Percentiles rank a stretch among this genome's conserved stretches.
These are phyloP conservation scores for Colletotrichum spinosum DNA, from an alignment of 2,329 filamentous ascomycete species.

Conservation along the genomic window DNA sequence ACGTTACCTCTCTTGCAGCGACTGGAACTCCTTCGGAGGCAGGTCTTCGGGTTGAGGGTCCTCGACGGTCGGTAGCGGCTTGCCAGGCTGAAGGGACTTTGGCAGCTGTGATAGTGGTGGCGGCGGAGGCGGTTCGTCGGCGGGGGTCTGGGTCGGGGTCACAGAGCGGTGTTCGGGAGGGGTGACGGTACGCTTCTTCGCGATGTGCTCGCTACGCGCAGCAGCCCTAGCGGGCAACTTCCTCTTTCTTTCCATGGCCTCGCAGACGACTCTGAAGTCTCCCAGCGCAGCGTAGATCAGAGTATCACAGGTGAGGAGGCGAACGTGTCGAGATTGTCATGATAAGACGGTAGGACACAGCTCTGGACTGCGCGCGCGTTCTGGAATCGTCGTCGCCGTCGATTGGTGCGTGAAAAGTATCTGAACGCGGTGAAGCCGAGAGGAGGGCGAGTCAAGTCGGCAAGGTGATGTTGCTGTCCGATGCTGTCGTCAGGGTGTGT, in stretches of 20 bases:
- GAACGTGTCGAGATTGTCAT: constrained; percentile 35
- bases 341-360: constrained; percentile 29
- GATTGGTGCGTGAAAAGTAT: not conserved
- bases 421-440: not conserved
- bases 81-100: constrained; percentile 70
- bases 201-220: constrained; percentile 68
- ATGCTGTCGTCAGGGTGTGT: not conserved
- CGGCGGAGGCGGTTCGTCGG: constrained; percentile 50
- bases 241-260: constrained; percentile 72
- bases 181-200: constrained; percentile 70
- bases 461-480: not conserved
- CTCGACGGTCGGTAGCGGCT: constrained; percentile 78
- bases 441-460: not conserved
- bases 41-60: constrained; percentile 74
- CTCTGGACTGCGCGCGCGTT: constrained; percentile 29
- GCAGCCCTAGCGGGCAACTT: constrained; percentile 73
- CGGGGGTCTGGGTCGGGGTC: constrained; percentile 57
- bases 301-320: constrained; percentile 29
- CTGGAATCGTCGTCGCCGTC: not conserved
- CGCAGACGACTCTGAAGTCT: constrained; percentile 15
- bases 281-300: constrained; percentile 26
- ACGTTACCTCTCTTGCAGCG: constrained; percentile 75
- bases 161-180: constrained; percentile 63
- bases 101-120: constrained; percentile 59
- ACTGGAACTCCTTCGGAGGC: constrained; percentile 75